Percentiles rank a stretch among this genome's conserved stretches.
Conservation (phyloP, 345 rosid genomes). For the Turnera subulata region DNA sequence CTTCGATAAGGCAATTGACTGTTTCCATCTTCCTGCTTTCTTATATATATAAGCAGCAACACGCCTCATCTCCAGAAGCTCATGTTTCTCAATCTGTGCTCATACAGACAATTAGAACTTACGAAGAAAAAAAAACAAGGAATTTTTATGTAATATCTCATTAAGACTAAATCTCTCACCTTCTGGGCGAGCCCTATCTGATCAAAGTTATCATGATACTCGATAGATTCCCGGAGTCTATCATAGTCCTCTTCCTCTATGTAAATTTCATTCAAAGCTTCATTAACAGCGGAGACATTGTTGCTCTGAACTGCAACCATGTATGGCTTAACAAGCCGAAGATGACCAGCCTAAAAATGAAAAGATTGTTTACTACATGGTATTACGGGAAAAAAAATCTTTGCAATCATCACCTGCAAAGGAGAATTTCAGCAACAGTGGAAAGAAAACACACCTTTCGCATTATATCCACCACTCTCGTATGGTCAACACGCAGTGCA, state of each 20-base stretch:
- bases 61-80: conserved; percentile 95
- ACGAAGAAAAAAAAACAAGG: background rate
- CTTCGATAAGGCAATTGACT: conserved; percentile 91
- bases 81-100: conserved; percentile 88
- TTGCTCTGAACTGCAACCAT: conserved; percentile 94
- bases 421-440: background rate
- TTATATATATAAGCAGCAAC: conserved; percentile 96
- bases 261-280: conserved; percentile 81
- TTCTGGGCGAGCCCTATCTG: conserved; percentile 89
- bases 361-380: background rate
- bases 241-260: conserved; percentile 94
- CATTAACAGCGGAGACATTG: conserved; percentile 87
- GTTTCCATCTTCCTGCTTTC: conserved; percentile 98
- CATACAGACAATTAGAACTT: background rate
- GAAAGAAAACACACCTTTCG: conserved; percentile 47
- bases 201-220: conserved; percentile 84
- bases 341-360: conserved; percentile 76
- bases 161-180: conserved; percentile 31
- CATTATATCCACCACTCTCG: conserved; percentile 97
- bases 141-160: background rate
- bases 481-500: conserved; percentile 89
- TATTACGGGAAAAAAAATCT: background rate
- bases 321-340: conserved; percentile 86
- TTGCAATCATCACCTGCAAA: too few relatives aligned
- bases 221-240: conserved; percentile 82